These are phyloP conservation scores for Sonneratia alba DNA, from an alignment of 345 rosid species.

Conservation along the genomic window DNA sequence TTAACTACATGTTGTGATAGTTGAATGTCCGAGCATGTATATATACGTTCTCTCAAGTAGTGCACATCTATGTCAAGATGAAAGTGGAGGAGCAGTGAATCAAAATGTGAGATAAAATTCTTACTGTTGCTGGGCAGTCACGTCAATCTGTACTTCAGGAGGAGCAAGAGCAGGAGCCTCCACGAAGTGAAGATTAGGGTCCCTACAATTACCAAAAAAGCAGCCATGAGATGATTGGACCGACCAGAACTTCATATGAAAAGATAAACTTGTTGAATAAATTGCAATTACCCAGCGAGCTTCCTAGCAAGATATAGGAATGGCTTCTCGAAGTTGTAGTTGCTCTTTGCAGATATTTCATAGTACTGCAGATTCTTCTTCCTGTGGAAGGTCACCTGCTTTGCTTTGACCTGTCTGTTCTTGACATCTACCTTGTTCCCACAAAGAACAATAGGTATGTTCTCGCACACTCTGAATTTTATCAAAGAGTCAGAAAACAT, in stretches of 20 bases:
- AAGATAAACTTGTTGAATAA: neutral
- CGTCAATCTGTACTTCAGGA: slow-evolving; percentile 80
- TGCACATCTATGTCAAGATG: neutral
- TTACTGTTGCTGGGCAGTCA: slow-evolving; percentile 83
- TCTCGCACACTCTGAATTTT: slow-evolving; percentile 64
- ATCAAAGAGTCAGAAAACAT: neutral
- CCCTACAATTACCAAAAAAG: slow-evolving; percentile 25
- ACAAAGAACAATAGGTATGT: slow-evolving; percentile 81
- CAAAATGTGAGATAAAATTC: slow-evolving; percentile 9
- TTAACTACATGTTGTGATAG: neutral
- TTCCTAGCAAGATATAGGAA: slow-evolving; percentile 86
- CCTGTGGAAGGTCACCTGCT: slow-evolving; percentile 87
- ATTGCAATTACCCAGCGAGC: slow-evolving; percentile 55
- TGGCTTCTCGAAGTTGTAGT: slow-evolving; percentile 89
- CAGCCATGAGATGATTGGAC: neutral
- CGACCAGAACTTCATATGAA: neutral
- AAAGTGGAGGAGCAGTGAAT: neutral
- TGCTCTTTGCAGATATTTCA: slow-evolving; percentile 90
- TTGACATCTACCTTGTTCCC: slow-evolving; percentile 94
- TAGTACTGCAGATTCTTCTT: slow-evolving; percentile 90
- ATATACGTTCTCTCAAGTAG: neutral
- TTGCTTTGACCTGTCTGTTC: slow-evolving; percentile 93
- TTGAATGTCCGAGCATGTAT: too few relatives aligned
- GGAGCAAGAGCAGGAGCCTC: slow-evolving; percentile 92
- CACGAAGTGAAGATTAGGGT: slow-evolving; percentile 84